Conservation (phyloP, 306 rosid species). For the Fagus sylvatica region DNA sequence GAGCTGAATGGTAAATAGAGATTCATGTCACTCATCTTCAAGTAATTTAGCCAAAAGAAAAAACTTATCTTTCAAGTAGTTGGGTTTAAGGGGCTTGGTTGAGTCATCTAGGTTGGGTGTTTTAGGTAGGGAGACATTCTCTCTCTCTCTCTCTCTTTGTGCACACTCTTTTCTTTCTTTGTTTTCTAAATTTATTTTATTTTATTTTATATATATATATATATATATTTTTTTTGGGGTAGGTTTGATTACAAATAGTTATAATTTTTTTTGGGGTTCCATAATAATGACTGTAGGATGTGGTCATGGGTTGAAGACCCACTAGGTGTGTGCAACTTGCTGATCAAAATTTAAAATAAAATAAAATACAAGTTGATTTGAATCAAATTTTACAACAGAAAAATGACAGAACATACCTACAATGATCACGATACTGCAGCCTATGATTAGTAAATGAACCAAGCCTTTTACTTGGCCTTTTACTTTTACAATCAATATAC, state of each 20-base stretch:
- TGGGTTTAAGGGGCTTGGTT: neutral
- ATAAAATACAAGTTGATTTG: no score
- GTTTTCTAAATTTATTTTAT: neutral
- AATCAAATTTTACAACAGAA: no score
- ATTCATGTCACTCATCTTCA: neutral
- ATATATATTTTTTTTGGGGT: neutral
- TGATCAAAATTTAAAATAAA: no score
- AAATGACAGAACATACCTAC: no score
- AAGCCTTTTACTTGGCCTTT: no score
- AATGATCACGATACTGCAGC: no score
- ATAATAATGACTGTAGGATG: neutral
- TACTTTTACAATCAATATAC: no score
- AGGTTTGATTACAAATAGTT: neutral
- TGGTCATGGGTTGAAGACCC: neutral
- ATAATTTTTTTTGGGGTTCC: no score
- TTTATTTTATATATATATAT: no score
- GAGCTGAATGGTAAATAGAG: neutral
- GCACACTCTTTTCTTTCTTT: no score
- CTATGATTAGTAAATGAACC: no score
- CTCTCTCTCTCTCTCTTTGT: neutral
- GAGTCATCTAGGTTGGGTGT: neutral
- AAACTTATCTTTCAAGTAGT: neutral
- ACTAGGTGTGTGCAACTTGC: neutral
- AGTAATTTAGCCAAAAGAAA: neutral
- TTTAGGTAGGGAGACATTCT: neutral